These are phyloP conservation scores for Heterotrichella gracilis DNA, from an alignment of 352 stramenopile species.

Conservation along the genomic window DNA sequence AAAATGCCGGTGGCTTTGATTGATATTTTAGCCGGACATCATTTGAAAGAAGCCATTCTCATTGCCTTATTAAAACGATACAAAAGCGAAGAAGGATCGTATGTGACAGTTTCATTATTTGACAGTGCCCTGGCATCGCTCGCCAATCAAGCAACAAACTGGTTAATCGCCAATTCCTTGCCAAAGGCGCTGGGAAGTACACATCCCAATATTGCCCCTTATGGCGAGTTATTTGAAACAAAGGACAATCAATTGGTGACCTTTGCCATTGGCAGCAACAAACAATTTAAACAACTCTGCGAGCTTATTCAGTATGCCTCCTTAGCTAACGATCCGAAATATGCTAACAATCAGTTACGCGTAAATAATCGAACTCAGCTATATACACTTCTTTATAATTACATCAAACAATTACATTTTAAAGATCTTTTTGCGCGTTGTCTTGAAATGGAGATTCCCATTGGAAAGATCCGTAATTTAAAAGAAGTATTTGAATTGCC, in stretches of 20 bases:
- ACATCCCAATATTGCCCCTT: constrained; percentile 17
- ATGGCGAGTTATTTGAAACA: constrained; percentile 14
- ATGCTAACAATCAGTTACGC: not conserved
- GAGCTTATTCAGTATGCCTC: not conserved
- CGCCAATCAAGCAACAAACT: constrained; percentile 18
- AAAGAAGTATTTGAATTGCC: constrained; percentile 2
- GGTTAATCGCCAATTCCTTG: constrained; percentile 14
- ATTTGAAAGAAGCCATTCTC: constrained; percentile 17
- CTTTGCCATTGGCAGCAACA: constrained; percentile 1
- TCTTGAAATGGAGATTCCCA: not conserved
- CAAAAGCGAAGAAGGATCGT: constrained; percentile 14
- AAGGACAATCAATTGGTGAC: constrained; percentile 13
- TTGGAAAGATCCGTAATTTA: not conserved
- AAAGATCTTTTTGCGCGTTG: not conserved
- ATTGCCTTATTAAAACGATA: constrained; percentile 15
- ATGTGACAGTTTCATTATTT: constrained; percentile 17
- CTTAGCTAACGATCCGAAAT: not conserved
- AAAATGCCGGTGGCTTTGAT: constrained; percentile 18
- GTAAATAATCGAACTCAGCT: not conserved
- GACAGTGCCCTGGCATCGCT: constrained; percentile 15
- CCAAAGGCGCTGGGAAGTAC: constrained; percentile 17
- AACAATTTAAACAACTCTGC: not conserved
- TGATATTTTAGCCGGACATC: constrained; percentile 18
- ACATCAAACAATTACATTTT: not conserved
- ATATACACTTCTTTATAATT: not conserved